Conservation (phyloP, 768 basidiomycete species). For the Kwoniella dejecticola region DNA sequence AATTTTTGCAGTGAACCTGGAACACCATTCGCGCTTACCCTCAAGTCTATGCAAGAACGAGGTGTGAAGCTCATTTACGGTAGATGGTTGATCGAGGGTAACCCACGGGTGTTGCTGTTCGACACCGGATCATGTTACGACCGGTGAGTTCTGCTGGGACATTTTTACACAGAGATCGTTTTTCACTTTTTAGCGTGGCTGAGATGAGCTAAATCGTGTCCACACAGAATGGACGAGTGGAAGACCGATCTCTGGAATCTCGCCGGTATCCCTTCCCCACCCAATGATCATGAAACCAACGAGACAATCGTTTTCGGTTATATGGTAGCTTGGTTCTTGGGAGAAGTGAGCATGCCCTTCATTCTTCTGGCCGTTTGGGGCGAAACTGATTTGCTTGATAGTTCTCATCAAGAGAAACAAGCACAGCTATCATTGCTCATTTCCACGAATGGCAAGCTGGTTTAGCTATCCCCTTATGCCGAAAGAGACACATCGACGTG, state of each 20-base stretch:
- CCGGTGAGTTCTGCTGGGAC: constrained; percentile 55
- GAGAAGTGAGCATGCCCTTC: constrained; percentile 68
- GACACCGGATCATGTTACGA: constrained; percentile 87
- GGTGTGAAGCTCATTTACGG: constrained; percentile 95
- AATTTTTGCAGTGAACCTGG: constrained; percentile 62
- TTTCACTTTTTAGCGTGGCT: too few relatives aligned
- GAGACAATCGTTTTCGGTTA: constrained; percentile 97
- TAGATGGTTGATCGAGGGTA: constrained; percentile 97
- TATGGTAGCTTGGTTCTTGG: constrained; percentile 98
- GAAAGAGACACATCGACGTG: constrained; percentile 95
- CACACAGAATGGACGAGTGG: constrained; percentile 81
- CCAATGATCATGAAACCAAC: constrained; percentile 96
- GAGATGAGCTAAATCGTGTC: too few relatives aligned
- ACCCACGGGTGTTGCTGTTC: constrained; percentile 90
- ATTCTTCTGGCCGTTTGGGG: constrained; percentile 23
- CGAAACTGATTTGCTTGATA: background rate
- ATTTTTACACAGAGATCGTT: background rate
- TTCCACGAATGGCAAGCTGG: constrained; percentile 99
- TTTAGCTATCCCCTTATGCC: constrained; percentile 82
- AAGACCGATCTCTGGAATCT: constrained; percentile 98
- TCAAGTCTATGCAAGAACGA: constrained; percentile 79
- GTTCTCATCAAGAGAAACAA: constrained; percentile 65
- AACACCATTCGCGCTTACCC: constrained; percentile 67
- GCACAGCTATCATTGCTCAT: constrained; percentile 89
- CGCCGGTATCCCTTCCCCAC: constrained; percentile 94